A percentile compares a stretch with the other conserved stretches of the same genome.
Evolutionary conservation across 306 rosid genomes (phyloP).

Genomic region (Quercus mongolica): DNA sequence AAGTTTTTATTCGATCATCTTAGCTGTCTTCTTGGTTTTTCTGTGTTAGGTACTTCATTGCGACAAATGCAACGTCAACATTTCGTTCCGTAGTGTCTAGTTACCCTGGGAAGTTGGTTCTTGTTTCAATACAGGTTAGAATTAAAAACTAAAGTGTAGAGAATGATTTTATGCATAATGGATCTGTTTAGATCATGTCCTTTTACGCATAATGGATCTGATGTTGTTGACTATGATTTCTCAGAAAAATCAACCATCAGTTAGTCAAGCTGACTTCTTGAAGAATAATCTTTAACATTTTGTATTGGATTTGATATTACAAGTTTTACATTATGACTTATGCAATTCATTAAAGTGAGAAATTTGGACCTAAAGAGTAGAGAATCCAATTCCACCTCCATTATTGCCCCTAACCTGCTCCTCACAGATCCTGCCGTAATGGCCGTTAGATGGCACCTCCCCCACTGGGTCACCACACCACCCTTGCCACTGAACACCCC

Average conservation of each 20-base stretch:
- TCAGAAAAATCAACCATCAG: neutral
- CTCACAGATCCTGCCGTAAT: neutral
- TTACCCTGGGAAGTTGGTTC: constrained; percentile 73
- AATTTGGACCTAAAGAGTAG: neutral
- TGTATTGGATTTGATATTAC: neutral
- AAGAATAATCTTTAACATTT: neutral
- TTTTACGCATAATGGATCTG: neutral
- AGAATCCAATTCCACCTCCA: neutral
- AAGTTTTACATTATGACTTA: neutral
- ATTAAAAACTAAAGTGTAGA: neutral
- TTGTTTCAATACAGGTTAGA: constrained; percentile 82
- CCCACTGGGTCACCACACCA: neutral
- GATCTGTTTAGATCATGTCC: neutral
- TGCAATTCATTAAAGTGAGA: neutral
- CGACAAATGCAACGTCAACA: constrained; percentile 85
- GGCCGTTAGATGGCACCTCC: neutral
- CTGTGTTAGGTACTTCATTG: constrained; percentile 57
- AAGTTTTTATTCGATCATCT: constrained; percentile 14
- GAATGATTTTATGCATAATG: no score
- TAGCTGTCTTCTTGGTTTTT: constrained; percentile 21
- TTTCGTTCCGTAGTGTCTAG: constrained; percentile 69
- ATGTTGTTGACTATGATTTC: neutral
- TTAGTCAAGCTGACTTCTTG: neutral
- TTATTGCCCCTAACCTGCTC: neutral
- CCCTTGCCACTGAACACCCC: neutral